phyloP scores from a whole-genome alignment of 2,329 filamentous ascomycete species.

The Diplocarpon rosae region DNA sequence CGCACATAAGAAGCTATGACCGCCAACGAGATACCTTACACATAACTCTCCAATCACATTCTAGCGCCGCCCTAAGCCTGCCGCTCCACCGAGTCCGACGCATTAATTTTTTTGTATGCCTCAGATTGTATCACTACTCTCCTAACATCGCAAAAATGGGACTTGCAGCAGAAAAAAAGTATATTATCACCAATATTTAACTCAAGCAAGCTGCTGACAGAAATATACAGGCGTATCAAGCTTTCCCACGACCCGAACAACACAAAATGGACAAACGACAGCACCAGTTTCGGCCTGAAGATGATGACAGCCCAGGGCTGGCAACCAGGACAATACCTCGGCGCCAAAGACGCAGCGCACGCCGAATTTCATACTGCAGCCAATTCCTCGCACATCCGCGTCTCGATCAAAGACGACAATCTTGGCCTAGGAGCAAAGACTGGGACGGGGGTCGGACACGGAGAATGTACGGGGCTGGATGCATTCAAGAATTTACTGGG shows the following conservation, averaged over 20 bases:
- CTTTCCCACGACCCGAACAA: slow-evolving; percentile 92
- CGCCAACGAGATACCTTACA: not conserved
- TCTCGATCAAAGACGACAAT: slow-evolving; percentile 80
- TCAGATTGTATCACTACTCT: slow-evolving; percentile 3
- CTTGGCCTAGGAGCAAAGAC: slow-evolving; percentile 77
- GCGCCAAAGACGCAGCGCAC: slow-evolving; percentile 65
- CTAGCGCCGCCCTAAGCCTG: slow-evolving; percentile 7
- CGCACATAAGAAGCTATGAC: too few relatives aligned
- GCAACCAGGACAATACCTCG: slow-evolving; percentile 75
- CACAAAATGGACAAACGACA: slow-evolving; percentile 79
- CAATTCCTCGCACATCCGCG: slow-evolving; percentile 75
- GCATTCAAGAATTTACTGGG: slow-evolving; percentile 80
- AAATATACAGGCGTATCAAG: slow-evolving; percentile 43
- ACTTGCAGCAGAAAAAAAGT: slow-evolving; percentile 59
- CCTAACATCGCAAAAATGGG: slow-evolving; percentile 40
- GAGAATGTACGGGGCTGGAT: slow-evolving; percentile 71
- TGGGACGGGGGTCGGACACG: slow-evolving; percentile 54
- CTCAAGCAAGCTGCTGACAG: slow-evolving; percentile 1
- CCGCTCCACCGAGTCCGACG: slow-evolving; percentile 10
- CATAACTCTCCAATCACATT: slow-evolving; percentile 11
- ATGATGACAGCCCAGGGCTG: slow-evolving; percentile 85
- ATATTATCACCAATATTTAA: slow-evolving; percentile 23
- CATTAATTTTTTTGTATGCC: slow-evolving; percentile 14
- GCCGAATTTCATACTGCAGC: slow-evolving; percentile 66
- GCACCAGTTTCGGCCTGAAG: slow-evolving; percentile 74